These are phyloP conservation scores for Alternaria brassicae DNA, from an alignment of 2,329 filamentous ascomycete species.

Conservation along the genomic window DNA sequence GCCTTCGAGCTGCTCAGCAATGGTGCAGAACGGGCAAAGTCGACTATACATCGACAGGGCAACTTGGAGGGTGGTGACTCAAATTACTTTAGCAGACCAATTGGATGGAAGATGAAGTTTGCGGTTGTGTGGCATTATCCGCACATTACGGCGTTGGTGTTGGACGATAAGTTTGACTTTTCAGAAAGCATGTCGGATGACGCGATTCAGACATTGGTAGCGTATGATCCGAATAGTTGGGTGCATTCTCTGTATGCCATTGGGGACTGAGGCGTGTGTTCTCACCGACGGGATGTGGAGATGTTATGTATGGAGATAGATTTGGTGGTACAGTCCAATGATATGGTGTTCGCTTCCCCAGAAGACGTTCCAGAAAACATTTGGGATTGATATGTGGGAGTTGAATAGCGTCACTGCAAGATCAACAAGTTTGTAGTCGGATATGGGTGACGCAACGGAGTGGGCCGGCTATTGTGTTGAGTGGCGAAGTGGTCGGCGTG, in stretches of 20 bases:
- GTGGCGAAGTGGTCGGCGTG: slow-evolving; percentile 17
- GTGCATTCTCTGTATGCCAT: slow-evolving; percentile 51
- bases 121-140: slow-evolving; percentile 54
- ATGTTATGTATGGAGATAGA: not conserved
- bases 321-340: not conserved
- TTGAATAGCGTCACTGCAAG: not conserved
- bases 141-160: slow-evolving; percentile 44
- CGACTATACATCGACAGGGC: slow-evolving; percentile 67
- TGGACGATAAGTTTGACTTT: slow-evolving; percentile 52
- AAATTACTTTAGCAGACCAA: slow-evolving; percentile 75
- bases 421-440: not conserved
- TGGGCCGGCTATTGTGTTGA: not conserved
- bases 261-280: slow-evolving; percentile 29
- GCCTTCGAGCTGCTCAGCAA: slow-evolving; percentile 73
- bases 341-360: not conserved
- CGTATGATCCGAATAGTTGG: slow-evolving; percentile 45
- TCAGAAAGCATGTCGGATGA: slow-evolving; percentile 41
- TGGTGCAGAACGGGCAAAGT: slow-evolving; percentile 72
- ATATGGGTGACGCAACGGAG: not conserved
- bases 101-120: slow-evolving; percentile 65
- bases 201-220: slow-evolving; percentile 45
- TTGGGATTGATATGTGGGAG: not conserved
- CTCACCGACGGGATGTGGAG: not conserved
- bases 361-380: too few species aligned
- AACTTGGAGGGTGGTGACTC: slow-evolving; percentile 69